These are phyloP conservation scores for Boeremia lycopersici DNA, from an alignment of 2,329 filamentous ascomycete genomes.

Conservation along the genomic window DNA sequence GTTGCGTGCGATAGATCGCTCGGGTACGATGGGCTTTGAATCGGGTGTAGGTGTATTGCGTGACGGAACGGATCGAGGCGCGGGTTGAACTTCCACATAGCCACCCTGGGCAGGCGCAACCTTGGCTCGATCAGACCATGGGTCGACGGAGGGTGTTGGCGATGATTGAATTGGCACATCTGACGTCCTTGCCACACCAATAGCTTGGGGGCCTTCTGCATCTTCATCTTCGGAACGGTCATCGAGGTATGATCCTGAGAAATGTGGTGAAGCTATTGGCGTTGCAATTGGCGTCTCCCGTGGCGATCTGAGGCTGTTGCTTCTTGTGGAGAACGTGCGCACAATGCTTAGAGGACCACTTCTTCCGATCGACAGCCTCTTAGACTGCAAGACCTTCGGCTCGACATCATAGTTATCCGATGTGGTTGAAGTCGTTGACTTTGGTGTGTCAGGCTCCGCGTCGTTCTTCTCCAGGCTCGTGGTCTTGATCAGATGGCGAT, in stretches of 20 bases:
- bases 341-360: constrained; percentile 41
- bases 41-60: constrained; percentile 40
- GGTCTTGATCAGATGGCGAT: constrained; percentile 19
- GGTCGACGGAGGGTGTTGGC: constrained; percentile 34
- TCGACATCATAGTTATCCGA: constrained; percentile 31
- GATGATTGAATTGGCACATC: constrained; percentile 44
- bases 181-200: constrained; percentile 53
- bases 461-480: constrained; percentile 19
- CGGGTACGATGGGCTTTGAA: constrained; percentile 21
- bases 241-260: constrained; percentile 38
- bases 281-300: constrained; percentile 26
- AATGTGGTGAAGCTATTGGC: constrained; percentile 17
- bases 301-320: constrained; percentile 33
- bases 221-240: constrained; percentile 38
- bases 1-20: constrained; percentile 29
- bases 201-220: constrained; percentile 33
- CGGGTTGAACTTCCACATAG: constrained; percentile 35
- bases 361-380: constrained; percentile 46
- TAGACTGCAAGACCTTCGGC: constrained; percentile 41
- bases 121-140: constrained; percentile 21
- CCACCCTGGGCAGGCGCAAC: constrained; percentile 27
- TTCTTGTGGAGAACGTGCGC: constrained; percentile 43
- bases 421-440: constrained; percentile 13
- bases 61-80: constrained; percentile 28
- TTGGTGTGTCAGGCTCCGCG: constrained; percentile 23